Evolutionary conservation across 73 alveolate genomes (phyloP), one percentile per base, ranked within the genome.

Genomic region (Uronychia setigera): DNA sequence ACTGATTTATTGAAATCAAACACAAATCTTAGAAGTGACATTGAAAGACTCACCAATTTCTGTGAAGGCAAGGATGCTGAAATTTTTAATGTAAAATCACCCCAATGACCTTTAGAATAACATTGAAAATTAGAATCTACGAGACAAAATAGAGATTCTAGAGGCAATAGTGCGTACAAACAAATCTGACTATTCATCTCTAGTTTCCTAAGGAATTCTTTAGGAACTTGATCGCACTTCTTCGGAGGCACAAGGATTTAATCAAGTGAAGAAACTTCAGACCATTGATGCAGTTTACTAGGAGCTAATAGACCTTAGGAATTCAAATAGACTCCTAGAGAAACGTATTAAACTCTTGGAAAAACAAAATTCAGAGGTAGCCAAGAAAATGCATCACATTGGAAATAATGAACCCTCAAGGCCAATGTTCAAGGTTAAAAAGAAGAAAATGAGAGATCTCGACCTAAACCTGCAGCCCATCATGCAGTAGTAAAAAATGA

Each of bases 371-470:
- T 79, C 80, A 1, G 88, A 86, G 11, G 46, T 79, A 28, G 58
- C 83, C 0, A 86, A 86, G 78, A 86, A 80, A 29, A n/a, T 86
- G 34, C 33, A 86, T 31, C 80, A 35, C 57, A 85, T 86, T 0
- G 92, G 92, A 0, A 86, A 86, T 79, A 86, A 79, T 34, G 92
- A 86, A 35, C 92, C 92, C 29, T 30, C 92, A 11, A 79, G 92
- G n/a, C 92, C 92, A 27, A 60, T 86, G 78, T 80, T 85, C 29
- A 74, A 78, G 82, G 28, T 31, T 46, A 46, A 59, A 33, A 67
- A 5, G 5, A 46, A 46, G 67, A 46, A 46, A 46, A 19, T 46
- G 67, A 5, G 67, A 46, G 67, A 46, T 11, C 19, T 46, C n/a
- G 67, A 46, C 67, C 5, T 46, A 19, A 46, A 46, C 67, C 19